phyloP scores from a whole-genome alignment of 2,329 filamentous ascomycete species.

The Colletotrichum sp. region DNA sequence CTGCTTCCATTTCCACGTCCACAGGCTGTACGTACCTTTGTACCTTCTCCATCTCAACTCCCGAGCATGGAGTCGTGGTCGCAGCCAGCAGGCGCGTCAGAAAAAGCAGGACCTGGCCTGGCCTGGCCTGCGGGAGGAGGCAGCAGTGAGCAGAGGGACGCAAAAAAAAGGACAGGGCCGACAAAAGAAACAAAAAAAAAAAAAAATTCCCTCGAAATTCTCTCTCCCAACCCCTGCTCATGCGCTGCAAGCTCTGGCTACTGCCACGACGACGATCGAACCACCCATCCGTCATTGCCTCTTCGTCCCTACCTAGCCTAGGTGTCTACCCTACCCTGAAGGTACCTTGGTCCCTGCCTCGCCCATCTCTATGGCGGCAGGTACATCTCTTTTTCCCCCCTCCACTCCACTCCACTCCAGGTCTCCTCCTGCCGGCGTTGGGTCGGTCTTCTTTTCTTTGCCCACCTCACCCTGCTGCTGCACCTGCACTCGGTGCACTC shows the following conservation, averaged over 20 bases:
- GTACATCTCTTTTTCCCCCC: not conserved
- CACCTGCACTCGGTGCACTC: not conserved
- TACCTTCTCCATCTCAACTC: constrained; percentile 3
- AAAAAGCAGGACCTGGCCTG: not conserved
- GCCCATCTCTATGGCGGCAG: not conserved
- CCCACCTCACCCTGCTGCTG: not conserved
- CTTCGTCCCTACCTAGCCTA: not conserved
- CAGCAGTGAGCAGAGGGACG: not conserved
- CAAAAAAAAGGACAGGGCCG: not conserved
- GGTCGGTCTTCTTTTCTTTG: not conserved
- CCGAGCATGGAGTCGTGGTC: not conserved
- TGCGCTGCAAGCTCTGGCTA: not conserved
- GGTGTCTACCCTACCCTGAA: not conserved
- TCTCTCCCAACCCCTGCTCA: not conserved
- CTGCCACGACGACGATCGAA: constrained; percentile 2
- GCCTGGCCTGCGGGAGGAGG: not conserved
- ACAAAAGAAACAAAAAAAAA: not conserved
- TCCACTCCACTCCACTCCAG: not conserved
- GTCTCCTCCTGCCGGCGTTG: not conserved
- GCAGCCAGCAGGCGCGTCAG: not conserved
- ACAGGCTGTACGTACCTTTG: not conserved
- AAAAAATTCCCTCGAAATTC: not conserved
- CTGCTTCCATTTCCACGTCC: not conserved
- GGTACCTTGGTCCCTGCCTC: not conserved
- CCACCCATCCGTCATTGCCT: not conserved